phyloP scores from a whole-genome alignment of 192 early-diverging fungal species.

The Podila clonocystis region DNA sequence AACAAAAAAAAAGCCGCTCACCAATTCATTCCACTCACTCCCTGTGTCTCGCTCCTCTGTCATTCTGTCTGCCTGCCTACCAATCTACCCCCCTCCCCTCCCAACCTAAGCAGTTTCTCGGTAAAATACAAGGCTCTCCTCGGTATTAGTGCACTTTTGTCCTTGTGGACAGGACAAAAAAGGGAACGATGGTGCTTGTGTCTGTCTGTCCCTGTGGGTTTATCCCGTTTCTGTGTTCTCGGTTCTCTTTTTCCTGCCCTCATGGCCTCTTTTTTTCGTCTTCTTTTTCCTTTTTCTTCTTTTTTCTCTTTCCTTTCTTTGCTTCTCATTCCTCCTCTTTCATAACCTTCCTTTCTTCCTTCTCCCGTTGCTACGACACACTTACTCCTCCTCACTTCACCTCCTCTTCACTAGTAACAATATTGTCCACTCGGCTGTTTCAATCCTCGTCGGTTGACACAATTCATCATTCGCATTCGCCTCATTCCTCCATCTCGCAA shows the following conservation, averaged over 20 bases:
- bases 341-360: constrained; percentile 9
- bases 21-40: too few relatives aligned
- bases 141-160: neutral
- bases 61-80: too few relatives aligned
- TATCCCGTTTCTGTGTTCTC: too few relatives aligned
- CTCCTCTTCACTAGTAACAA: neutral
- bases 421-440: constrained; percentile 8
- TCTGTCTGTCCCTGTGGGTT: too few relatives aligned
- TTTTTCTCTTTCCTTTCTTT: constrained; percentile 4
- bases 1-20: too few relatives aligned
- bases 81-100: neutral
- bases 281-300: neutral
- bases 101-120: neutral
- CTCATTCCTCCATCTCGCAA: neutral
- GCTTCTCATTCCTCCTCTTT: constrained; percentile 7
- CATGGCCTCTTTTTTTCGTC: neutral
- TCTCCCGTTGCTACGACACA: neutral
- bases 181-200: constrained; percentile 5
- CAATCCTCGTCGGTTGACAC: neutral
- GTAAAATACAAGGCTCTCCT: neutral
- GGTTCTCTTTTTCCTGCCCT: neutral
- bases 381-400: constrained; percentile 13
- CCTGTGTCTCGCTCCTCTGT: too few relatives aligned
- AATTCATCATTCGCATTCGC: neutral
- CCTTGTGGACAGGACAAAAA: constrained; percentile 3